Evolutionary conservation across 1,284 basidiomycete species (phyloP), one percentile per base, ranked within the genome.

Genomic region (Volvariella surrecta): DNA sequence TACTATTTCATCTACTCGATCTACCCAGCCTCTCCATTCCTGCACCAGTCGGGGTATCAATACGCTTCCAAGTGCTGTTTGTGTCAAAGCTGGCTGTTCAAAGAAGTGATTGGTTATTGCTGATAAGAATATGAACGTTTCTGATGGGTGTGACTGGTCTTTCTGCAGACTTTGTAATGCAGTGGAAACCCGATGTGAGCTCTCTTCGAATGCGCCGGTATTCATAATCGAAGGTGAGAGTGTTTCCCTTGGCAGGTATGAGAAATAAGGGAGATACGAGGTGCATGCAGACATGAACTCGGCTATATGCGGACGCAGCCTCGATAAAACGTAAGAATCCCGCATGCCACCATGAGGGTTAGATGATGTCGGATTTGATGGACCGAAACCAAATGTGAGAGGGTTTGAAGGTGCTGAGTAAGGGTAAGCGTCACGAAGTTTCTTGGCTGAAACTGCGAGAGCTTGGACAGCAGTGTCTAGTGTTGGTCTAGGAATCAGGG

Each of bases 251-350:
- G 71, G 56, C 37, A 72, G 59, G 51, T 73, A 78, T 16, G 85
- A 83, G 57, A 89, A 89, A 58, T 89, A 89, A 1, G 84, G 84
- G 39, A 89, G 74, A 55, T 89, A 89, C 6, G 87, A 81, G 54
- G 76, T 71, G 57, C 75, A 83, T 13, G 81, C 74, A 2, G 85
- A 73, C 22, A 82, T 76, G 50, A 87, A 89, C 41, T 88, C 85
- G 41, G 71, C 64, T 42, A 88, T 77, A 56, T 81, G 78, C 16
- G 82, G 80, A 43, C 79, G 72, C n/a, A 89, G 66, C 45, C 86
- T 73, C 15, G 78, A 83, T 24, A 78, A 60, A 50, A 89, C 71
- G 57, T 89, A 89, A 4, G 79, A 76, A 43, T 87, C 81, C 47
- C 86, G 79, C 84, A 89, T 89, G 34, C 74, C 73, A 35, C 67